Conservation (phyloP, 257 asterid genomes). For the Solanum bulbocastanum region DNA sequence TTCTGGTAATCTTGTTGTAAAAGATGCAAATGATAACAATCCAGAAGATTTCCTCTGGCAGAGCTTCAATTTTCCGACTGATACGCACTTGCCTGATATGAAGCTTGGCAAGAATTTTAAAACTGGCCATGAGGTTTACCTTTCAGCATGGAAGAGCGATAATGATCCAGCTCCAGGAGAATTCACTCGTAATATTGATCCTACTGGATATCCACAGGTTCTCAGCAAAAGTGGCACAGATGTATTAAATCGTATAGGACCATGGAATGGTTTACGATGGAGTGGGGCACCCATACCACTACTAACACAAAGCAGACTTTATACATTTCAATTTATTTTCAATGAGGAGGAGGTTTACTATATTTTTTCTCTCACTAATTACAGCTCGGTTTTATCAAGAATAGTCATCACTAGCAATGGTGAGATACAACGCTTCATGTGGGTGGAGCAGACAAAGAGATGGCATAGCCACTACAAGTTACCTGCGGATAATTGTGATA, state of each 20-base stretch:
- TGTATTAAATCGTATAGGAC: conserved; percentile 16
- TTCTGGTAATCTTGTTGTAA: conserved; percentile 28
- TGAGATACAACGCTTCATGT: neutral
- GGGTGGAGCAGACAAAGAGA: conserved; percentile 7
- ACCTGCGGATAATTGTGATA: conserved; percentile 26
- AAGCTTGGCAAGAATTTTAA: conserved; percentile 17
- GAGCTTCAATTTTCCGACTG: conserved; percentile 20
- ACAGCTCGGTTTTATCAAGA: conserved; percentile 15
- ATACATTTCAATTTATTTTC: neutral
- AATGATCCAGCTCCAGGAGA: conserved; percentile 31
- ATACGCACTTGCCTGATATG: conserved; percentile 13
- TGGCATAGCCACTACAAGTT: conserved; percentile 4
- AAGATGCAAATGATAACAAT: conserved; percentile 14
- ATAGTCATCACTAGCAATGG: conserved; percentile 4
- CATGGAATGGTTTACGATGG: conserved; percentile 45
- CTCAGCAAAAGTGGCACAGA: neutral
- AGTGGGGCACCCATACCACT: conserved; percentile 13
- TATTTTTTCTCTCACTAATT: neutral
- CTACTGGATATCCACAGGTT: conserved; percentile 30
- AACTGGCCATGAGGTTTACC: conserved; percentile 9
- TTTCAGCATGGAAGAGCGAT: conserved; percentile 25
- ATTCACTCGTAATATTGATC: conserved; percentile 12
- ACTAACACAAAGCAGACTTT: neutral
- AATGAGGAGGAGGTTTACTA: neutral
- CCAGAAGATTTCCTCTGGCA: conserved; percentile 15